Base-by-base conservation (phyloP, 2,329 filamentous ascomycete species). In the Septoria petroselini region DNA sequence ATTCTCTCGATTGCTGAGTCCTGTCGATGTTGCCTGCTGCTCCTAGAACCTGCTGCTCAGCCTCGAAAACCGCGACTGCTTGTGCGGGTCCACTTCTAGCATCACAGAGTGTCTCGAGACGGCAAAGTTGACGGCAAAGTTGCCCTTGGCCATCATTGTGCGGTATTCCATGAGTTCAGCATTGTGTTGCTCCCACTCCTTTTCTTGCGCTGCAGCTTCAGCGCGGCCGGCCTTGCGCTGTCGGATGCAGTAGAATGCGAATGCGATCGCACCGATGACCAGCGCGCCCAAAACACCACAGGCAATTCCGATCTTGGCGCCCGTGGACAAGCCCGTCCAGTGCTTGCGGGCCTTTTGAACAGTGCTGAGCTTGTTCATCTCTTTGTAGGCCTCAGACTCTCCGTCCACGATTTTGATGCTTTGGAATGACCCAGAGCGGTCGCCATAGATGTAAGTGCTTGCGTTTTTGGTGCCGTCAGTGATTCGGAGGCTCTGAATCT, bases 171-270 rank as follows among this genome's bases (percentile, higher is more conserved):
- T 53, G 27, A 67, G 50, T 58, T 73, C 71, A 19, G 56, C 52
- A 15, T 66, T 60, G 41, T 71, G 65, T 48, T 67, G 65, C 33
- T 71, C 67, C 66, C 72, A 78, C 41, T 72, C 71, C 59, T 70
- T 68, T 53, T 78, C 74, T 33, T 73, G 74, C 17, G 72, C 47
- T 15, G 70, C 71, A 38, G 71, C 68, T 61, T 79, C 77, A 37
- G 71, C 70, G 50, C 73, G 72, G 27, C 77, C 77, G 53, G 70
- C 68, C 50, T 71, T 70, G 50, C 77, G 71, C 63, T 79, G 76
- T 40, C 68, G 70, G 54, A 78, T 58, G 62, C 74, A 79, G 66
- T 71, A 78, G 58, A 76, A 70, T 8, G 68, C 57, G 41, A 63
- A 64, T 3, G 58, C 61, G 18, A 62, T 44, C 15, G 69, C 58